Percentiles rank a stretch among this genome's conserved stretches.
Conservation (phyloP, 2,329 filamentous ascomycete genomes). For the Eutypella sp. region DNA sequence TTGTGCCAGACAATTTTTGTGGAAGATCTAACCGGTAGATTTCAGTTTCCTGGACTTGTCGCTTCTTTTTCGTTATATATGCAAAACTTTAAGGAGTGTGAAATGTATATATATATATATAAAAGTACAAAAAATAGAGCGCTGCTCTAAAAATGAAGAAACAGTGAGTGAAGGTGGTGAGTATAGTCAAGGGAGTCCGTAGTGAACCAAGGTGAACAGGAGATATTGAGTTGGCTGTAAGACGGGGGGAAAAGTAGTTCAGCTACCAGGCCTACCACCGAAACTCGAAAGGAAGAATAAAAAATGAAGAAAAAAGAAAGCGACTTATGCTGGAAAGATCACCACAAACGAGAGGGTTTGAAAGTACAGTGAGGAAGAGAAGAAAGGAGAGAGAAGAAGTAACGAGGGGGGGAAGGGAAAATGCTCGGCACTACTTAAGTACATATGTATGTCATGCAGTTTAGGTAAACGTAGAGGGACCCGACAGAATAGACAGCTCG, state of each 20-base stretch:
- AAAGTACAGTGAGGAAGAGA: neutral
- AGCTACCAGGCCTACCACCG: neutral
- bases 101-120: too few species aligned
- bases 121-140: slow-evolving; percentile 2
- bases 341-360: neutral
- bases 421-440: too few species aligned
- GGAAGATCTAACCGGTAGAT: slow-evolving; percentile 3
- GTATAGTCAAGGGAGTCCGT: neutral
- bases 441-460: too few species aligned
- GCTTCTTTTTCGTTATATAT: neutral
- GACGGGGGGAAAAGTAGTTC: neutral
- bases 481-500: too few species aligned
- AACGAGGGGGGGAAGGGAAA: too few species aligned
- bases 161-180: neutral
- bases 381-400: neutral
- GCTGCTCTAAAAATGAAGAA: neutral
- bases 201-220: neutral
- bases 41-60: too few species aligned
- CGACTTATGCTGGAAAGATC: neutral
- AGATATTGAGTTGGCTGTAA: neutral
- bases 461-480: too few species aligned
- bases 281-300: neutral
- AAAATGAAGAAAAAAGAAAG: neutral
- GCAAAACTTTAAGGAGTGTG: neutral
- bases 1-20: slow-evolving; percentile 22